Conservation (phyloP, 2,329 filamentous ascomycete species). For the Alternaria panax region DNA sequence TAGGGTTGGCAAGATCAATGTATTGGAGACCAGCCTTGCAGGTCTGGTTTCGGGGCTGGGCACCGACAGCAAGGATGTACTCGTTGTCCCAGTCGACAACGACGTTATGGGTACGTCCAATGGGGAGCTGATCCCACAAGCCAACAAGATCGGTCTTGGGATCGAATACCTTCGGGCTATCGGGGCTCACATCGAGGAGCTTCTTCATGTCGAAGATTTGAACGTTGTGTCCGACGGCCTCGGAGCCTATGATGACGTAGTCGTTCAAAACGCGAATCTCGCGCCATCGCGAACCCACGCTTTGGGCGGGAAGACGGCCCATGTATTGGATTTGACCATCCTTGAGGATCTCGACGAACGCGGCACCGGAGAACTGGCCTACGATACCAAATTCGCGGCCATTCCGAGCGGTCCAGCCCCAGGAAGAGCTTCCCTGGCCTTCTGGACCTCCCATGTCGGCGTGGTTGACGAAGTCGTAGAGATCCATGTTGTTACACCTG, state of each 20-base stretch:
- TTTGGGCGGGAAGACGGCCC: constrained; percentile 58
- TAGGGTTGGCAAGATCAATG: constrained; percentile 63
- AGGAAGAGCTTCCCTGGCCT: constrained; percentile 54
- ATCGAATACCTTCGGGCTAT: constrained; percentile 42
- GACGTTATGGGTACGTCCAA: constrained; percentile 50
- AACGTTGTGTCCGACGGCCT: constrained; percentile 61
- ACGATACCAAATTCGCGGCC: constrained; percentile 63
- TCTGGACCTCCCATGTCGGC: constrained; percentile 58
- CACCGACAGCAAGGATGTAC: constrained; percentile 45
- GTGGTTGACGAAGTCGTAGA: constrained; percentile 64
- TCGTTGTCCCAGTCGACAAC: constrained; percentile 47
- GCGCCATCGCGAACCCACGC: constrained; percentile 57
- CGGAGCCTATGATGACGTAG: constrained; percentile 53
- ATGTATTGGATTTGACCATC: constrained; percentile 61
- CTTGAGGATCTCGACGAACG: constrained; percentile 60
- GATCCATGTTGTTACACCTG: constrained; percentile 54
- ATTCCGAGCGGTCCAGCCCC: constrained; percentile 61
- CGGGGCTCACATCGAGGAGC: constrained; percentile 41
- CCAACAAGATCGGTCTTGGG: constrained; percentile 39
- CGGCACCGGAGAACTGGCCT: constrained; percentile 62
- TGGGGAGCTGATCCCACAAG: constrained; percentile 34
- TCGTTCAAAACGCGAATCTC: constrained; percentile 58
- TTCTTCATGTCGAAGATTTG: constrained; percentile 61
- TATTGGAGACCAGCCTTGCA: constrained; percentile 64
- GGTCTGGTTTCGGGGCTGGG: constrained; percentile 42